Percentiles rank a stretch among this genome's conserved stretches.
These are phyloP conservation scores for Tolypocladium paradoxum DNA, from an alignment of 2,329 filamentous ascomycete species.

Conservation along the genomic window DNA sequence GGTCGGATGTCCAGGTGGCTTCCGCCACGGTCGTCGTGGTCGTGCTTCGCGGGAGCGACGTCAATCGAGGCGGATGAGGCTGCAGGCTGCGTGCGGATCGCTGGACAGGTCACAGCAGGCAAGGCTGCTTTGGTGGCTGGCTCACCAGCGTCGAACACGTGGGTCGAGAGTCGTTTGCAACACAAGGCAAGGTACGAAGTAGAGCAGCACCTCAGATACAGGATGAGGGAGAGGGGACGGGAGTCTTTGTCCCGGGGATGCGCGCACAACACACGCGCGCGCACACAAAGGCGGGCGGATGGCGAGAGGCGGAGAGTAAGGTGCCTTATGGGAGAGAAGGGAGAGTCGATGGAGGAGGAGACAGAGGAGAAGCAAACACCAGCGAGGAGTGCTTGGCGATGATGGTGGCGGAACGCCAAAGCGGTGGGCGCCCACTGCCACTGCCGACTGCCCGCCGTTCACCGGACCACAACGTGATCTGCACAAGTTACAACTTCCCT, in stretches of 20 bases:
- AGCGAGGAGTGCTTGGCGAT: not conserved
- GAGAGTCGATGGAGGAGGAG: not conserved
- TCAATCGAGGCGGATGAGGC: not conserved
- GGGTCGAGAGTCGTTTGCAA: not conserved
- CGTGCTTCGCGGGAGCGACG: not conserved
- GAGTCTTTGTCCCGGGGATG: not conserved
- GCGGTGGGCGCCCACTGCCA: not conserved
- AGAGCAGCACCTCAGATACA: not conserved
- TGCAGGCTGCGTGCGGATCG: not conserved
- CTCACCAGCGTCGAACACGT: conserved; percentile 1
- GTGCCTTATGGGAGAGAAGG: not conserved
- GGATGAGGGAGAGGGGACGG: conserved; percentile 1
- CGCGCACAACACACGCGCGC: not conserved
- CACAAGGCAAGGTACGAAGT: not conserved
- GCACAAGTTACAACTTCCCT: no score
- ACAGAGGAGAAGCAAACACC: not conserved
- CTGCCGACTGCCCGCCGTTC: not conserved
- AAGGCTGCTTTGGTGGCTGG: conserved; percentile 1
- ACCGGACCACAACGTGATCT: no score
- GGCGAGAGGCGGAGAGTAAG: not conserved
- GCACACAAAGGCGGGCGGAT: not conserved
- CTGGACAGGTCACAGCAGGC: not conserved
- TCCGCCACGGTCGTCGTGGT: not conserved
- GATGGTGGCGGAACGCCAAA: not conserved
- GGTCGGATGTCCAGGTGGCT: not conserved